Base-by-base conservation (phyloP, 2,329 filamentous ascomycete species). In the Endocalyx cinctus region DNA sequence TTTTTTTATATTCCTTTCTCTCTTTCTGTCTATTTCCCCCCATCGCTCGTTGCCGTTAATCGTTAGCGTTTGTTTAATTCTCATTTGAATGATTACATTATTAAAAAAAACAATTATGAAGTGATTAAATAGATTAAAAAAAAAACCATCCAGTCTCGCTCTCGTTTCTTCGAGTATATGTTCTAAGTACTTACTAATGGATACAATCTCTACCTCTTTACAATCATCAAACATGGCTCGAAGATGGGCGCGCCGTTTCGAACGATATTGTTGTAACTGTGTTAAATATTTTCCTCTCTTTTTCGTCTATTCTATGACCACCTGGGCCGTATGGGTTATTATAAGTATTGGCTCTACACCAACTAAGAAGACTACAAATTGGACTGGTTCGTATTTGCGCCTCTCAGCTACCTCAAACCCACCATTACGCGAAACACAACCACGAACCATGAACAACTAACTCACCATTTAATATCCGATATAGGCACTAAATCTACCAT, bases 291-390 rank as follows among this genome's bases (percentile, higher is more conserved):
- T 94, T 47, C 90, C 90, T n/a, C 71, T 97, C 13, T 68, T 69
- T 17, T 95, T 97, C 55, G 86, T 97, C 38, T 96, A 95, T 54
- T 75, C 83, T 35, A 62, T 96, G 46, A 90, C 87, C n/a, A 84
- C 84, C 10, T 98, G 92, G 92, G 89, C 87, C 3, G 77, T 84
- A n/a, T 96, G 84, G 73, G 88, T 95, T 7, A 75, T 89, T 49
- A 73, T 84, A 29, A 80, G 71, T 36, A 84, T 95, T 39, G 84
- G 86, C 33, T 69, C 73, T 17, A 65, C 63, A 32, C 65, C 70
- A 14, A 62, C 66, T 5, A 68, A 69, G 37, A 29, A 29, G 17
- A 17, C 19, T 27, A 72, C 66, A 31, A 56, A 58, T 12, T 79
- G 74, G 74, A 69, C 76, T 51, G 77, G 78, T 80, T 64, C 29